Evolutionary conservation across 2,329 filamentous ascomycete species (phyloP).

Genomic region (Cercospora zeina): DNA sequence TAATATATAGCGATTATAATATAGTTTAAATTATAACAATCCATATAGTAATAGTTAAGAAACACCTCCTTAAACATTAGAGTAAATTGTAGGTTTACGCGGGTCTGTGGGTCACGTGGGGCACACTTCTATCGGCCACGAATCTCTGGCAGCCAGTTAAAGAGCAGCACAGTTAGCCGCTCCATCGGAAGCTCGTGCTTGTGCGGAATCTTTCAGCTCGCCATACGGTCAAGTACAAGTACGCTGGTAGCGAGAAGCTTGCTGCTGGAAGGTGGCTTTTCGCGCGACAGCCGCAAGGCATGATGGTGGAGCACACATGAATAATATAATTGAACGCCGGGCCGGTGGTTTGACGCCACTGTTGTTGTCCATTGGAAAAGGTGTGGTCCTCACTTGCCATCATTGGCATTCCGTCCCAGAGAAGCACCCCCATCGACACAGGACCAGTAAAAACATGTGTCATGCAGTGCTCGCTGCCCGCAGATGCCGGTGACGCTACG

Average conservation of each 20-base stretch:
- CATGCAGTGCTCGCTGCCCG: background rate
- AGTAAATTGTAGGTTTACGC: too few species aligned
- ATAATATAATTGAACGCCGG: background rate
- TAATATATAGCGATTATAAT: too few species aligned
- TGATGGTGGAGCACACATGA: background rate
- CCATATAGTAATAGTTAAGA: too few species aligned
- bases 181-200: background rate
- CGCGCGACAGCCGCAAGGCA: constrained; percentile 3
- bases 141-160: background rate
- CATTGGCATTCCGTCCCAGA: background rate
- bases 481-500: background rate
- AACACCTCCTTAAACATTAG: too few species aligned
- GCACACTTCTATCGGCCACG: constrained; percentile 1
- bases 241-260: constrained; percentile 4
- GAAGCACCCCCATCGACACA: background rate
- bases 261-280: background rate
- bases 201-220: background rate
- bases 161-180: background rate
- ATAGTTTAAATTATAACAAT: too few species aligned
- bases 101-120: too few species aligned
- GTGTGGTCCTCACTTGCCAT: background rate
- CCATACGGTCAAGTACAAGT: background rate
- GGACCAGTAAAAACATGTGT: background rate
- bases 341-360: constrained; percentile 4
- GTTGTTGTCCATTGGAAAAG: background rate